Conservation (phyloP, 2,329 filamentous ascomycete genomes). For the Apiospora malaysiana region DNA sequence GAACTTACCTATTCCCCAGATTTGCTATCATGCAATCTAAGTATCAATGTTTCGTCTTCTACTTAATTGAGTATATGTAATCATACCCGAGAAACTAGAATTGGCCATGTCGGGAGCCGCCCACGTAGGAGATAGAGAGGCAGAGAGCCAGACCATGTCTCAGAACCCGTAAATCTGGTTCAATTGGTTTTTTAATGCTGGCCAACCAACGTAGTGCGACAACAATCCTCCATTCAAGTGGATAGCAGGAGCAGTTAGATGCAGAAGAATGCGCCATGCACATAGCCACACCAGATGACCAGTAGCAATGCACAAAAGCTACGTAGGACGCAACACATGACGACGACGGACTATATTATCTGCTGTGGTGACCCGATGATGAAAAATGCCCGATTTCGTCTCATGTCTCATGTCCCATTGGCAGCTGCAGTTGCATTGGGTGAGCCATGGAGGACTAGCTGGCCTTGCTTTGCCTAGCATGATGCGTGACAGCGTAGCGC, state of each 20-base stretch:
- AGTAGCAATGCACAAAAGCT: background rate
- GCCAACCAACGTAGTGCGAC: background rate
- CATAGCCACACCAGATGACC: conserved; percentile 2
- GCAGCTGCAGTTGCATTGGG: background rate
- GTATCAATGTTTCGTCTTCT: background rate
- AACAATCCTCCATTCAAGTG: background rate
- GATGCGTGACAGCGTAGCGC: background rate
- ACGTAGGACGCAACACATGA: conserved; percentile 1
- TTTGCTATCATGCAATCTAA: background rate
- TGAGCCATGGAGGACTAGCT: background rate
- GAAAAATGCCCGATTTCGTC: conserved; percentile 1
- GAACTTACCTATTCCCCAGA: conserved; percentile 12
- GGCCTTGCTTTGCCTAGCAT: background rate
- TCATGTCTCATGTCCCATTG: background rate
- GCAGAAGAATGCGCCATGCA: conserved; percentile 6
- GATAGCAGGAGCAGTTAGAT: background rate
- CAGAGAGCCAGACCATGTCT: background rate
- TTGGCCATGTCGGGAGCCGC: background rate
- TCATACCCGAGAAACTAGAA: background rate
- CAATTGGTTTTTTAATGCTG: background rate
- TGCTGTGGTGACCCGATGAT: background rate
- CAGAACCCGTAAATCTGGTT: background rate
- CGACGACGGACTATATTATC: conserved; percentile 3
- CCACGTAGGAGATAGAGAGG: background rate
- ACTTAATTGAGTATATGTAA: background rate